Percentiles rank a stretch among this genome's conserved stretches.
Conservation (phyloP, 345 rosid genomes). For the Adansonia digitata region DNA sequence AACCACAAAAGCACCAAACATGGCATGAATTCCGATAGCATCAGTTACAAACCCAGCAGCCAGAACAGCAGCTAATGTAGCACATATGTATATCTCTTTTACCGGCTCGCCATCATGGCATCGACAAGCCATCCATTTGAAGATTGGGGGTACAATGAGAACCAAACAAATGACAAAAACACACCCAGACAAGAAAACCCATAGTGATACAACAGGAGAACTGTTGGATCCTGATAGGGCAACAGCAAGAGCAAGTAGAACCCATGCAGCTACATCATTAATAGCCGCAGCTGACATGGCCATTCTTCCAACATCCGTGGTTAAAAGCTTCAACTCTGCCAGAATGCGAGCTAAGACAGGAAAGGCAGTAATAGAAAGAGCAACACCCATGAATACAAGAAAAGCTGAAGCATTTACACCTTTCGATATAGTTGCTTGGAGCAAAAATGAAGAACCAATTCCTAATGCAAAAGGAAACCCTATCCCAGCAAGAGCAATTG, state of each 20-base stretch:
- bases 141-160: constrained; percentile 39
- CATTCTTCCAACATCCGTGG: constrained; percentile 66
- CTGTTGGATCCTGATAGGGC: constrained; percentile 46
- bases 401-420: constrained; percentile 31
- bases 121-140: constrained; percentile 52
- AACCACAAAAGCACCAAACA: constrained; percentile 71
- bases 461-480: constrained; percentile 61
- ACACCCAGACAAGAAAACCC: constrained; percentile 62
- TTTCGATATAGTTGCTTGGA: constrained; percentile 21
- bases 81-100: constrained; percentile 53
- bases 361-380: constrained; percentile 75
- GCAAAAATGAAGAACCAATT: constrained; percentile 51
- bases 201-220: constrained; percentile 56
- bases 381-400: constrained; percentile 79
- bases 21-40: constrained; percentile 64
- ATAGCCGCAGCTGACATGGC: constrained; percentile 83
- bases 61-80: constrained; percentile 46
- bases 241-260: constrained; percentile 75
- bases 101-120: constrained; percentile 79
- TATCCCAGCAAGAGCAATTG: constrained; percentile 64
- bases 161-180: constrained; percentile 40
- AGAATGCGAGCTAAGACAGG: constrained; percentile 81
- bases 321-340: constrained; percentile 79
- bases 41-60: constrained; percentile 66
- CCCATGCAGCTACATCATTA: constrained; percentile 77